Conservation (phyloP, 345 rosid species). For the Geranium rotundifolium region DNA sequence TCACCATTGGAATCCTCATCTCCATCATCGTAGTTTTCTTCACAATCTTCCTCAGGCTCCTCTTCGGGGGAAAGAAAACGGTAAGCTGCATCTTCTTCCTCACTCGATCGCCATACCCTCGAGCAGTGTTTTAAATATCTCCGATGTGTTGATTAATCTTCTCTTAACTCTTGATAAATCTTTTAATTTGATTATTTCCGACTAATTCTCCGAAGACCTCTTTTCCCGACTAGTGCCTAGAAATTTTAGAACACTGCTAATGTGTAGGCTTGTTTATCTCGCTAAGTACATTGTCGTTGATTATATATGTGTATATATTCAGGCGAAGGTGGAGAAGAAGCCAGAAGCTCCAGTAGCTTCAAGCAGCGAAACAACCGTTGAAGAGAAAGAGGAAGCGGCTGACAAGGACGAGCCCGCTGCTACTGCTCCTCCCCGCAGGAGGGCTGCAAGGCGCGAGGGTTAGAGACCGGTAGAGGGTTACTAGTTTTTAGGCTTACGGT, state of each 20-base stretch:
- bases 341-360: background rate
- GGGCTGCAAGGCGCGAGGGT: background rate
- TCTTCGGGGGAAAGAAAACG: slow-evolving; percentile 27
- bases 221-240: no score
- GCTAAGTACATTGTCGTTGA: background rate
- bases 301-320: background rate
- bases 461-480: background rate
- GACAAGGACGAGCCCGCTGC: background rate
- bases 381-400: background rate
- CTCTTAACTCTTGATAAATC: no score
- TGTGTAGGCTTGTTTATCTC: background rate
- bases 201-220: no score
- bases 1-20: slow-evolving; percentile 24
- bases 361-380: background rate
- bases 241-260: no score
- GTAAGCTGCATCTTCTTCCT: background rate
- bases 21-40: slow-evolving; percentile 18
- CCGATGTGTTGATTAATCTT: background rate
- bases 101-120: background rate
- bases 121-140: background rate
- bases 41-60: slow-evolving; percentile 10
- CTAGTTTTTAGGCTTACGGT: background rate
- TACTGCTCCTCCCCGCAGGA: background rate
- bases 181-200: no score
- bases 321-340: background rate